phyloP scores from a whole-genome alignment of 306 rosid genomes.

The Luffa aegyptiaca region DNA sequence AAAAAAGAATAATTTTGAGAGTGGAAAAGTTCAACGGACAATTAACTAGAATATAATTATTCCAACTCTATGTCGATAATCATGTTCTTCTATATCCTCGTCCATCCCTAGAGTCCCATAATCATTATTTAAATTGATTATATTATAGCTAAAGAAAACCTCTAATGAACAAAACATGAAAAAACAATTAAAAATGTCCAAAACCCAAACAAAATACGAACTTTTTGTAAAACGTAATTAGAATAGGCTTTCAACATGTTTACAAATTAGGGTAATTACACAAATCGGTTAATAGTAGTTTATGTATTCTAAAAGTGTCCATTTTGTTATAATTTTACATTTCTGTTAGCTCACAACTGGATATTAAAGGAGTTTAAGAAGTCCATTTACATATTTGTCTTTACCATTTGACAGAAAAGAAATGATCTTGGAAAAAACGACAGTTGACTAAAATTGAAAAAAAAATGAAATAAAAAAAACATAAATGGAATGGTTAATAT shows the following conservation, averaged over 20 bases:
- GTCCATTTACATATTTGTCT: too few relatives aligned
- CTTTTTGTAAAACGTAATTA: not conserved
- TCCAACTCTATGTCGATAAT: not conserved
- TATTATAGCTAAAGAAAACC: not conserved
- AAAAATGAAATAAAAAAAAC: too few relatives aligned
- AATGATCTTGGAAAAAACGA: too few relatives aligned
- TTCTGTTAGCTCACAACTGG: too few relatives aligned
- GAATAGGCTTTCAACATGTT: not conserved
- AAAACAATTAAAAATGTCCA: not conserved
- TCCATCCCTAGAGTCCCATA: not conserved
- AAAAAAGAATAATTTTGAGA: not conserved
- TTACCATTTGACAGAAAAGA: too few relatives aligned
- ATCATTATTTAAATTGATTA: not conserved
- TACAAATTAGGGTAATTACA: too few relatives aligned
- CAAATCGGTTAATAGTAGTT: too few relatives aligned
- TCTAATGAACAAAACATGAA: not conserved
- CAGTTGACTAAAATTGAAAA: too few relatives aligned
- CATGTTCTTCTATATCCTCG: not conserved
- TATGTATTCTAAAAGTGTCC: too few relatives aligned
- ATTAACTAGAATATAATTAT: not conserved
- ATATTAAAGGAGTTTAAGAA: too few relatives aligned
- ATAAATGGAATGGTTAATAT: too few relatives aligned
- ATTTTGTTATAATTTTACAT: too few relatives aligned
- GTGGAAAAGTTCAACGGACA: not conserved
- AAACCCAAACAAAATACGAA: not conserved